Base-by-base conservation (phyloP, 345 rosid species). In the Raphanus raphanistrum region DNA sequence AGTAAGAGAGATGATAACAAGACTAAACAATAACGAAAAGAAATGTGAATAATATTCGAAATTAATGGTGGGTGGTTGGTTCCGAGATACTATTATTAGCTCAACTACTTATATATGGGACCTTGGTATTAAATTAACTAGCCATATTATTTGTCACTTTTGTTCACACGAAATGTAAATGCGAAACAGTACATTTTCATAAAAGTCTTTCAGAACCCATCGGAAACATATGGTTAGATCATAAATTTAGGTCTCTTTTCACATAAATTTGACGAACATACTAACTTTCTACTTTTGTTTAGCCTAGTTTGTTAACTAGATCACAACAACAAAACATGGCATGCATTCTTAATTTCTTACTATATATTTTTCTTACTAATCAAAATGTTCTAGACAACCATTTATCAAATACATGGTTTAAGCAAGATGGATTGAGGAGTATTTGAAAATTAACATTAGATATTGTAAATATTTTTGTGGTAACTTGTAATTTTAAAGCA, bases 31-130 rank as follows among this genome's bases (percentile, higher is more conserved):
- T 43, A 43, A 4, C 32, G 9, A 73, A 8, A 36, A 35, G 10
- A 12, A 10, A n/a, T 45, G 57, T n/a, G 63, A 71, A 79, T 60
- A 61, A 79, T 76, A 78, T 62, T 77, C 68, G 60, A 79, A 79
- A 85, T 88, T 86, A 83, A 83, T 88, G 84, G 82, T 32, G 80
- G 87, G 88, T 88, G 73, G 93, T 83, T 88, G 73, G 93, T 83
- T 87, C 77, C 82, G 81, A 80, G 83, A 33, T 82, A 78, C 75
- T 85, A 79, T 80, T 73, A 86, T 84, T 83, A 80, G 92, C 87
- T 90, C 92, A 90, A 88, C 93, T 71, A 86, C 93, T 90, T 68
- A 54, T 32, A 79, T 31, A 79, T 73, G 82, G 71, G 75, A 79
- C 79, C 75, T 79, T 74, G 67, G 25, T 63, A 79, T 69, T 79